Evolutionary conservation across 129 eudicot genomes (phyloP).

Genomic region (Pittosporum tobira): DNA sequence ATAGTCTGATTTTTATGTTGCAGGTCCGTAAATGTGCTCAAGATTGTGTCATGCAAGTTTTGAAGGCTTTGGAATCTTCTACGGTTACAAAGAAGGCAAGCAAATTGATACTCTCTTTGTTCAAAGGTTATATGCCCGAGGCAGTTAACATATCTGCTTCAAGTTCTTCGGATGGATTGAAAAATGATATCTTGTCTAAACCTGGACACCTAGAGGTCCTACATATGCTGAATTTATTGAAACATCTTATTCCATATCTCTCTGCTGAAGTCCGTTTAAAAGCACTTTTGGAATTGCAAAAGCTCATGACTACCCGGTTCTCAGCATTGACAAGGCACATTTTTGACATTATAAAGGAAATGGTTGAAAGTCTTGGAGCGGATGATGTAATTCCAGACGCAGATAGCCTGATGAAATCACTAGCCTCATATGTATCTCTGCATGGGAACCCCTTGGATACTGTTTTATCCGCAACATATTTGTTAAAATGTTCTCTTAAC

Average conservation of each 20-base stretch:
- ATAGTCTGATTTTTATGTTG: constrained; percentile 15
- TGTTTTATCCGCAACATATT: constrained; percentile 49
- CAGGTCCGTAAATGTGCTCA: constrained; percentile 95
- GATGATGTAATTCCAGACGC: constrained; percentile 38
- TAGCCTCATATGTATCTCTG: constrained; percentile 47
- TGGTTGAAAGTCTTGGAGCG: constrained; percentile 34
- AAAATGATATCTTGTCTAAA: constrained; percentile 32
- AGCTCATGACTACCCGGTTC: constrained; percentile 35
- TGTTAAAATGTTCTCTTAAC: constrained; percentile 43
- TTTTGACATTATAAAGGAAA: constrained; percentile 46
- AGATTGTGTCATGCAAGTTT: constrained; percentile 64
- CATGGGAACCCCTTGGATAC: constrained; percentile 59
- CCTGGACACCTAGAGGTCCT: constrained; percentile 59
- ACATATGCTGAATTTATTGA: constrained; percentile 62
- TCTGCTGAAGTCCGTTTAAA: constrained; percentile 33
- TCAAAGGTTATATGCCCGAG: constrained; percentile 39
- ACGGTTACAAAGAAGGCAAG: constrained; percentile 48
- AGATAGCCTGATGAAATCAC: constrained; percentile 40
- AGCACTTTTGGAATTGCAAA: constrained; percentile 37
- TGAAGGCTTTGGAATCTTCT: constrained; percentile 46
- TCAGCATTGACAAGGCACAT: constrained; percentile 58
- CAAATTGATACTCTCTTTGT: constrained; percentile 43
- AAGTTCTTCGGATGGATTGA: constrained; percentile 28
- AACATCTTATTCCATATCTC: constrained; percentile 57
- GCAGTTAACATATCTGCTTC: constrained; percentile 33